Evolutionary conservation across 169 alveolate genomes (phyloP), one percentile per base, ranked within the genome.

Genomic region (Eimeria sp.): DNA sequence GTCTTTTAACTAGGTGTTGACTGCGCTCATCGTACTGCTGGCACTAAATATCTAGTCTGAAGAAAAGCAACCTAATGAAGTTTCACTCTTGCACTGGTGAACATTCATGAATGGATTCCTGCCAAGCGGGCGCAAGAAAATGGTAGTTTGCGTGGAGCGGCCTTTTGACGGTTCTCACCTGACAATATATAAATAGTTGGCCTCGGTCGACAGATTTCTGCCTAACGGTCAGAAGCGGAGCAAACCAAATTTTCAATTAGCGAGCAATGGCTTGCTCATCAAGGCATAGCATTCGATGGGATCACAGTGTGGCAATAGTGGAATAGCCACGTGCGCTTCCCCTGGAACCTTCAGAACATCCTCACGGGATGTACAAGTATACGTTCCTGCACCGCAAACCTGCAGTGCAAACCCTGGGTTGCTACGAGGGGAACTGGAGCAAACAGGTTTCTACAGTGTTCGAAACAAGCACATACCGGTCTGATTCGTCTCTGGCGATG

Each of bases 331-430:
- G 9, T 45, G 34, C 14, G 63, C 87, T 45, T 18, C 27, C 4
- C 20, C 30, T 22, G 13, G 40, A 22, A 25, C 10, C 43, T 34
- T 57, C 49, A 3, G 14, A 30, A n/a, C 20, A n/a, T 9, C 47
- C 82, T 87, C 65, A 87, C 47, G 94, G 94, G 65, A 87, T 43
- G 65, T 87, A 87, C 4, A 34, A 65, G n/a, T 87, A 87, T 43
- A 87, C 80, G 94, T 87, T 87, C 13, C 94, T 87, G 94, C 94
- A 63, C 18, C 94, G 65, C 94, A 87, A 43, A 58, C 63, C 51
- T n/a, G 83, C 83, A 43, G 7, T 40, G 30, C 25, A 84, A 54
- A 10, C 27, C 57, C 5, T 27, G 70, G 54, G 75, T 40, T 14
- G 27, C 30, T 27, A 57, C 73, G 16, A 57, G 20, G 47, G 65